Percentiles rank a stretch among this genome's conserved stretches.
phyloP scores from a whole-genome alignment of 495 filamentous ascomycete species.

The Penicillium dipodomyicola region DNA sequence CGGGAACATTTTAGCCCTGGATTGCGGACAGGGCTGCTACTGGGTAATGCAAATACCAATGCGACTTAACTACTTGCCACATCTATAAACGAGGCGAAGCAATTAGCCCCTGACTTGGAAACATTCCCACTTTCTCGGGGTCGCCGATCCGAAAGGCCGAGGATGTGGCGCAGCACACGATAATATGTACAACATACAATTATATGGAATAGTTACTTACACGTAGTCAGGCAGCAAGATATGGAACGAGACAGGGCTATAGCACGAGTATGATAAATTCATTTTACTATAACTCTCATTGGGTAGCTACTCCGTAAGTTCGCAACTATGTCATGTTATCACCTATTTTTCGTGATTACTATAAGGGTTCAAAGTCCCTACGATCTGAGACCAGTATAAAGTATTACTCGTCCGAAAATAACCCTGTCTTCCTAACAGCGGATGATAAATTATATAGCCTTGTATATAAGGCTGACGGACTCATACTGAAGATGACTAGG shows the following conservation, averaged over 20 bases:
- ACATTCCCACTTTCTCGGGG: not conserved
- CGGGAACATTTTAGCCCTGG: constrained; percentile 1
- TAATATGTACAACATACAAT: no score
- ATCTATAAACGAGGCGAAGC: not conserved
- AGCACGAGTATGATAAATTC: not conserved
- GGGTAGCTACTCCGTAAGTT: not conserved
- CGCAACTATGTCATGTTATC: not conserved
- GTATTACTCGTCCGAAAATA: constrained; percentile 48
- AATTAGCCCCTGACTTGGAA: not conserved
- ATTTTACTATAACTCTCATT: not conserved
- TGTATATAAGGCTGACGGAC: no score
- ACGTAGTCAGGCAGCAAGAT: not conserved
- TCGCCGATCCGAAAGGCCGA: not conserved
- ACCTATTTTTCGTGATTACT: not conserved
- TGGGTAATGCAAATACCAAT: not conserved
- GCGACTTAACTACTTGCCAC: not conserved
- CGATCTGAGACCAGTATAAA: constrained; percentile 50
- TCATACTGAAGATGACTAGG: no score
- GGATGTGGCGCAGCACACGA: not conserved
- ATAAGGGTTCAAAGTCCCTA: constrained; percentile 41
- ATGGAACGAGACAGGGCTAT: not conserved
- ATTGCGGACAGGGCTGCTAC: not conserved
- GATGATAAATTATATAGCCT: not conserved
- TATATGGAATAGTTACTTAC: no score
- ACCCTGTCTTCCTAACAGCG: constrained; percentile 49